These are phyloP conservation scores for Ophiostoma himal-ulmi DNA, from an alignment of 2,329 filamentous ascomycete genomes.

Conservation along the genomic window DNA sequence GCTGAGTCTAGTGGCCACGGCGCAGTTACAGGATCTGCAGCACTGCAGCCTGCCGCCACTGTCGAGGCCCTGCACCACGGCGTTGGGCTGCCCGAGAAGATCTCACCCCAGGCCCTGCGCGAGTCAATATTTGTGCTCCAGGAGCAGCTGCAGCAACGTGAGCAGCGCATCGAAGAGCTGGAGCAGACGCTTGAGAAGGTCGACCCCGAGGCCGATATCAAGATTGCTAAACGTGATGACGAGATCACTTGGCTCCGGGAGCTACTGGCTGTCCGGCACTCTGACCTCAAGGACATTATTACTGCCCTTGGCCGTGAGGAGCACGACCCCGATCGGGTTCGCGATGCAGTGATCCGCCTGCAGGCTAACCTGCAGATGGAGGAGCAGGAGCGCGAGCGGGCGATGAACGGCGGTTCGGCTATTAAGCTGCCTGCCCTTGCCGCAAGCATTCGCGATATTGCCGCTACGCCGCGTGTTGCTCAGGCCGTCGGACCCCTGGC, in stretches of 20 bases:
- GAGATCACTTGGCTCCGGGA: constrained; percentile 95
- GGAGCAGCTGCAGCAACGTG: constrained; percentile 91
- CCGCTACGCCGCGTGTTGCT: constrained; percentile 73
- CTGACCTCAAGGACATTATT: constrained; percentile 91
- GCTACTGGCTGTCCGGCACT: constrained; percentile 80
- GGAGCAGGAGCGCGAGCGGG: constrained; percentile 85
- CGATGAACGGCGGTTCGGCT: constrained; percentile 63
- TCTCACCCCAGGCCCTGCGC: constrained; percentile 87
- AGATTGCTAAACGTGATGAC: constrained; percentile 85
- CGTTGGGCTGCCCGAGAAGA: constrained; percentile 66
- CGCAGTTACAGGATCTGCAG: constrained; percentile 23
- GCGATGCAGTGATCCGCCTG: constrained; percentile 86
- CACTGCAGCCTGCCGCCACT: constrained; percentile 30
- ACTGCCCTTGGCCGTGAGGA: constrained; percentile 65
- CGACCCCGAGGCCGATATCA: constrained; percentile 71
- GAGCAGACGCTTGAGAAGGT: constrained; percentile 63
- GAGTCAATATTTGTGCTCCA: constrained; percentile 96
- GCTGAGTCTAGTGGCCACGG: constrained; percentile 29
- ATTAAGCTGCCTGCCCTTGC: constrained; percentile 61
- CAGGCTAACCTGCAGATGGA: constrained; percentile 97
- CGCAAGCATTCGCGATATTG: constrained; percentile 67
- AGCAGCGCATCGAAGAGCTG: constrained; percentile 81
- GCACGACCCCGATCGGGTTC: constrained; percentile 73
- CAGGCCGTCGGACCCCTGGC: constrained; percentile 70
- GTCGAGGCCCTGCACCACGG: constrained; percentile 37